Conservation (phyloP, 805 yeast species). For the Wickerhamiella azyma region DNA sequence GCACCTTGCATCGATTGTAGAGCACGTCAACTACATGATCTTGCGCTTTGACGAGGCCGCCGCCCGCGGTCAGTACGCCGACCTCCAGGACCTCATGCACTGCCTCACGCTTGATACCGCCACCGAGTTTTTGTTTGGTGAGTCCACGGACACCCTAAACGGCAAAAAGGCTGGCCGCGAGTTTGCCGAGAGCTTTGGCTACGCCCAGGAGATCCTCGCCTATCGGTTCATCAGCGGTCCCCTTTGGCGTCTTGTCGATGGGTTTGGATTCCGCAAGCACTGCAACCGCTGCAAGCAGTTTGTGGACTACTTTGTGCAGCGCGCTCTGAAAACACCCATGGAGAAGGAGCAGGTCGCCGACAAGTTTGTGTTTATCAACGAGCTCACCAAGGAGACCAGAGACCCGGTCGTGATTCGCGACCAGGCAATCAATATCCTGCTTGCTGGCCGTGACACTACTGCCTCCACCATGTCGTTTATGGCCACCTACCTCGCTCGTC, state of each 20-base stretch:
- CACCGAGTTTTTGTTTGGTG: slow-evolving; percentile 21
- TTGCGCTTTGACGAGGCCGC: slow-evolving; percentile 9
- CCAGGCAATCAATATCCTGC: slow-evolving; percentile 31
- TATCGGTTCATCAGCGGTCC: slow-evolving; percentile 14
- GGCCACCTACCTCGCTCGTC: slow-evolving; percentile 29
- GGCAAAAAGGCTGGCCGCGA: slow-evolving; percentile 2
- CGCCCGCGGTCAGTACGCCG: slow-evolving; percentile 12
- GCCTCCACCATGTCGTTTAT: slow-evolving; percentile 32
- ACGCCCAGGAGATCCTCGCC: slow-evolving; percentile 13
- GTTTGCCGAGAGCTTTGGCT: slow-evolving; percentile 15
- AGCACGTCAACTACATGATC: slow-evolving; percentile 13
- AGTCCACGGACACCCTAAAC: slow-evolving; percentile 13
- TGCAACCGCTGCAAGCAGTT: slow-evolving; percentile 24
- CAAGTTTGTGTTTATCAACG: slow-evolving; percentile 24
- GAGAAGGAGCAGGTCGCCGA: slow-evolving; percentile 10
- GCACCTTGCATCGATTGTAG: slow-evolving; percentile 16
- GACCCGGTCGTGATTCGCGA: slow-evolving; percentile 30
- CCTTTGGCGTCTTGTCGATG: slow-evolving; percentile 16
- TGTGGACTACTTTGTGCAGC: slow-evolving; percentile 30
- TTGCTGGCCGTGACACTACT: slow-evolving; percentile 36
- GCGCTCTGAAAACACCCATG: slow-evolving; percentile 25
- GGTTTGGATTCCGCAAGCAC: slow-evolving; percentile 24
- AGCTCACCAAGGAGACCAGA: slow-evolving; percentile 13
- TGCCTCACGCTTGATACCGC: slow-evolving; percentile 19
- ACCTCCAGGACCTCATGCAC: slow-evolving; percentile 18